These are phyloP conservation scores for Mortierella claussenii DNA, from an alignment of 192 early-diverging fungal species.

Conservation along the genomic window DNA sequence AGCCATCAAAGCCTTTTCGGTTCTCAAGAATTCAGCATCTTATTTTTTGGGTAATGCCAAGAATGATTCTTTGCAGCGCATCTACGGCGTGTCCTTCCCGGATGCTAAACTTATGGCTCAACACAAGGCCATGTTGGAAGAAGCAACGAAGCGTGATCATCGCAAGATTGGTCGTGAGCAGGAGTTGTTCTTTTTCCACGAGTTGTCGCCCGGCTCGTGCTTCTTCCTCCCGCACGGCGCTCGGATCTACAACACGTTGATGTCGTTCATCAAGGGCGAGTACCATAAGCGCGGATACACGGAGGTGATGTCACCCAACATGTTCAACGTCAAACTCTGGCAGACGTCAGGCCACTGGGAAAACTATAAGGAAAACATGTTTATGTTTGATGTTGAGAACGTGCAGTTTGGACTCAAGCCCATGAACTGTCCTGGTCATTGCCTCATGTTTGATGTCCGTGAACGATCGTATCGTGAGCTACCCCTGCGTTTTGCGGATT, in stretches of 20 bases:
- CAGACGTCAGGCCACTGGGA: conserved; percentile 93
- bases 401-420: conserved; percentile 97
- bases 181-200: conserved; percentile 98
- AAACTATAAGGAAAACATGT: conserved; percentile 99
- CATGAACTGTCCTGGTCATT: conserved; percentile 99
- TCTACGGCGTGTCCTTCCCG: conserved; percentile 99
- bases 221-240: conserved; percentile 97
- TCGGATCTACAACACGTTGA: conserved; percentile 93
- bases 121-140: conserved; percentile 92
- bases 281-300: conserved; percentile 93
- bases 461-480: conserved; percentile 96
- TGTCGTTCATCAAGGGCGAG: conserved; percentile 87
- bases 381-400: conserved; percentile 93
- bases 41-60: conserved; percentile 97
- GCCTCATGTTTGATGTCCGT: conserved; percentile 93
- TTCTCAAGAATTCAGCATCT: conserved; percentile 96
- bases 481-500: conserved; percentile 97
- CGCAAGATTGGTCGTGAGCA: conserved; percentile 96
- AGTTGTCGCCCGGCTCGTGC: conserved; percentile 90
- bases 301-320: conserved; percentile 98
- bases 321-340: conserved; percentile 99
- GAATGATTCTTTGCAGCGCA: conserved; percentile 97
- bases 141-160: conserved; percentile 95
- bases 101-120: conserved; percentile 95
- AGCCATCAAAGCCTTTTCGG: conserved; percentile 88